Evolutionary conservation across 192 early-diverging fungal species (phyloP).

Genomic region (Entomortierella chlamydospora): DNA sequence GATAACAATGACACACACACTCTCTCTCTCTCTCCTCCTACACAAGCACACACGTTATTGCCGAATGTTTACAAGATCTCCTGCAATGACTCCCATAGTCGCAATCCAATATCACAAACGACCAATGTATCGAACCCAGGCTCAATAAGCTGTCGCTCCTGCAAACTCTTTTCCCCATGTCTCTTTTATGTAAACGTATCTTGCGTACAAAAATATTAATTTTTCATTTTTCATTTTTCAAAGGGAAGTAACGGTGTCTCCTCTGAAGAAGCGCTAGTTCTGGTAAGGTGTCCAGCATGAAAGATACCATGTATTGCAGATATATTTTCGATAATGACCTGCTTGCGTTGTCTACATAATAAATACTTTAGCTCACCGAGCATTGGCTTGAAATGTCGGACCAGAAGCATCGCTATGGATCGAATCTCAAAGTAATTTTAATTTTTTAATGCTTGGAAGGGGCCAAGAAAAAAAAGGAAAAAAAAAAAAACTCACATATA

Average conservation of each 20-base stretch:
- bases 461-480: neutral
- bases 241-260: constrained; percentile 24
- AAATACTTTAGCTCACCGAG: constrained; percentile 42
- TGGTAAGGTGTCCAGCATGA: constrained; percentile 13
- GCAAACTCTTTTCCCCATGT: too few relatives aligned
- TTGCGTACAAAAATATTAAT: too few relatives aligned
- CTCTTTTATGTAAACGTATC: neutral
- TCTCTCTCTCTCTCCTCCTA: neutral
- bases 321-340: too few relatives aligned
- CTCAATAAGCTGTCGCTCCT: too few relatives aligned
- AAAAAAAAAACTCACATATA: neutral
- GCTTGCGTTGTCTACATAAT: too few relatives aligned
- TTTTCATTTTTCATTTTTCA: neutral
- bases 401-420: constrained; percentile 55
- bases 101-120: too few relatives aligned
- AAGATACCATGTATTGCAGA: neutral
- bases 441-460: neutral
- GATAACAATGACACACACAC: neutral
- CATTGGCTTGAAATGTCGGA: constrained; percentile 59
- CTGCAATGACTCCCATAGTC: too few relatives aligned
- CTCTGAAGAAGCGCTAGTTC: constrained; percentile 31
- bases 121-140: too few relatives aligned
- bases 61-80: too few relatives aligned
- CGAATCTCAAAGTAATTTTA: constrained; percentile 53
- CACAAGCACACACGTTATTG: neutral